Conservation (phyloP, 345 rosid species). For the Reutealis trisperma region DNA sequence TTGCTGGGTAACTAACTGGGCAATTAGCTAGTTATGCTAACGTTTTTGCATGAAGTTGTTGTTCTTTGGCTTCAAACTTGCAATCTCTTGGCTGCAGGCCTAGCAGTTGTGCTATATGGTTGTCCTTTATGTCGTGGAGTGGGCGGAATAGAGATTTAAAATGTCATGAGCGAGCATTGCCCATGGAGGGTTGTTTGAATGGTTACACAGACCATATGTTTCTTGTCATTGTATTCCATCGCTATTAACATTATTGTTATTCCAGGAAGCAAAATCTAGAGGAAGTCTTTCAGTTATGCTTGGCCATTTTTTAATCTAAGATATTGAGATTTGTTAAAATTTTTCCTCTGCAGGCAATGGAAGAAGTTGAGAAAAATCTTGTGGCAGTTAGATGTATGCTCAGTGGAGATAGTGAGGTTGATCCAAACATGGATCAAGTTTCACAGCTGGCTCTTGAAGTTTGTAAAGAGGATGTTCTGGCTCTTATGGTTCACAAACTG, state of each 20-base stretch:
- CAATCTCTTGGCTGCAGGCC: neutral
- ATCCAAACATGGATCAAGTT: slow-evolving; percentile 76
- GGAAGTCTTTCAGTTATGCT: neutral
- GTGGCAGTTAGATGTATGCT: slow-evolving; percentile 70
- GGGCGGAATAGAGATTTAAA: neutral
- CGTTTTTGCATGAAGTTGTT: neutral
- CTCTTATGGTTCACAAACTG: slow-evolving; percentile 78
- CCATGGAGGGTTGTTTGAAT: neutral
- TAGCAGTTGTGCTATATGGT: neutral
- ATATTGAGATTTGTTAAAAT: neutral
- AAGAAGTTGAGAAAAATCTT: slow-evolving; percentile 94
- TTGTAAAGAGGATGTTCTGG: slow-evolving; percentile 81
- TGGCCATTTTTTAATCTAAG: neutral
- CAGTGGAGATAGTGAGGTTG: slow-evolving; percentile 87
- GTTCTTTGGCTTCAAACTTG: neutral
- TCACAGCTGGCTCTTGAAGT: slow-evolving; percentile 71
- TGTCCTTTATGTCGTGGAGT: neutral
- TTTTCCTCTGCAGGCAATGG: slow-evolving; percentile 56
- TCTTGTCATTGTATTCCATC: neutral
- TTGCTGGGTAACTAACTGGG: neutral
- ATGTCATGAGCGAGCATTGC: neutral
- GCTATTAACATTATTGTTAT: neutral
- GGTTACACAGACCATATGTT: neutral
- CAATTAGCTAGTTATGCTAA: neutral
- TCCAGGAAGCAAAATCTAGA: neutral